Percentiles rank a stretch among this genome's conserved stretches.
These are phyloP conservation scores for Dianthus caryophyllus DNA, from an alignment of 148 eudicot genomes.

Conservation along the genomic window DNA sequence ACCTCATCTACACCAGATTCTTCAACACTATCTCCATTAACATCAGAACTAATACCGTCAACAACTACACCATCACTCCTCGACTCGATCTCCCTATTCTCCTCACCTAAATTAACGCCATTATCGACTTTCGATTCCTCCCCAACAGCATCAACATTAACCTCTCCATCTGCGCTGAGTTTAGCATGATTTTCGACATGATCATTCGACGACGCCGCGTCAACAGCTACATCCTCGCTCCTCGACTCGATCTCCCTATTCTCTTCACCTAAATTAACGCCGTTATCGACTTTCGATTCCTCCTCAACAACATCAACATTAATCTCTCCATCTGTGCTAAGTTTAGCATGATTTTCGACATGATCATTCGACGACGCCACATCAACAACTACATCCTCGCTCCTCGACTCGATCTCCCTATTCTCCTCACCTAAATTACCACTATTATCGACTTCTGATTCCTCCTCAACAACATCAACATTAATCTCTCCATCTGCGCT, in stretches of 20 bases:
- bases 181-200: no score
- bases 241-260: slow-evolving; percentile 16
- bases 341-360: no score
- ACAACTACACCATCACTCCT: slow-evolving; percentile 25
- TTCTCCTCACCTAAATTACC: background rate
- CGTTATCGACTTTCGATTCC: background rate
- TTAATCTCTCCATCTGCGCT: slow-evolving; percentile 9
- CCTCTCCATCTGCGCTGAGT: no score
- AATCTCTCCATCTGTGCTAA: no score
- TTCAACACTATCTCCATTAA: slow-evolving; percentile 10
- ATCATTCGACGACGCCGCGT: no score
- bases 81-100: slow-evolving; percentile 14
- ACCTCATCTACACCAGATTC: background rate
- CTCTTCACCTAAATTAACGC: slow-evolving; percentile 3
- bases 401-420: no score
- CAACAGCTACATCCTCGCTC: slow-evolving; percentile 9
- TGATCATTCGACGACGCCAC: no score
- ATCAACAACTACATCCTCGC: no score
- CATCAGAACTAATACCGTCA: slow-evolving; percentile 15
- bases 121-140: background rate
- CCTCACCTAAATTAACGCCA: slow-evolving; percentile 5
- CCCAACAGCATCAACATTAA: no score
- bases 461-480: background rate
- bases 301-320: slow-evolving; percentile 6
- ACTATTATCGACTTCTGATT: background rate